Base-by-base conservation (phyloP, 225 moss, liverwort and hornwort species). In the Climacium dendroides region DNA sequence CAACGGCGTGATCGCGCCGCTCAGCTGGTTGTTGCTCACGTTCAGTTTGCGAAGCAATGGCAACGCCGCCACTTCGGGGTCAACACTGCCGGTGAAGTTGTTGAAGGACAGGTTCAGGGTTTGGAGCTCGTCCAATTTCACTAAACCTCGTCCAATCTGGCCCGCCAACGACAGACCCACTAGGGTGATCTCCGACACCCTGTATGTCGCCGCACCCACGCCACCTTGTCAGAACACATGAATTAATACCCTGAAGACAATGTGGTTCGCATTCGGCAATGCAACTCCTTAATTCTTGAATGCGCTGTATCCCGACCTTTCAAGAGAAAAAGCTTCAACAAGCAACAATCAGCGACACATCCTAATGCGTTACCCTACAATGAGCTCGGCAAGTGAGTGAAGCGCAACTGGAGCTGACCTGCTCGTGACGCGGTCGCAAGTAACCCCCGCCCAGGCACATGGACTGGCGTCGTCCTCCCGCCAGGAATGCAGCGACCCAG, bases 1-100 rank as follows among this genome's bases (percentile, higher is more conserved):
- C 73, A 91, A 54, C 10, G 96, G 85, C 35, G 97, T 90, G 43
- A 96, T 90, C 83, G 64, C 80, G 9, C 97, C 99, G 52, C 94
- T 93, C n/a, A 99, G 92, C 65, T 90, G 94, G 74, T 99, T 99
- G 93, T 92, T 87, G 85, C 99, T 99, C 86, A 94, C 92, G 70
- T 99, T 99, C 61, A 99, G 71, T 35, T 82, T 92, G 28, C 83
- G 90, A 72, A 99, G 72, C 52, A 87, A 85, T 14, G 92, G 92
- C 74, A 99, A 89, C 73, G 90, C 92, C 26, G 95, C 91, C 62
- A 99, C 93, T 87, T 95, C 96, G 14, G 89, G 89, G 43, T 92
- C 93, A 5, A 99, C 85, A 69, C 83, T 85, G 30, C 99, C 99
- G 12, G 95, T 92, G 53, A 99, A 89, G 82, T 99, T 97, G 90